Base-by-base conservation (phyloP, 108 stramenopile species). In the Heterococcus sp. region DNA sequence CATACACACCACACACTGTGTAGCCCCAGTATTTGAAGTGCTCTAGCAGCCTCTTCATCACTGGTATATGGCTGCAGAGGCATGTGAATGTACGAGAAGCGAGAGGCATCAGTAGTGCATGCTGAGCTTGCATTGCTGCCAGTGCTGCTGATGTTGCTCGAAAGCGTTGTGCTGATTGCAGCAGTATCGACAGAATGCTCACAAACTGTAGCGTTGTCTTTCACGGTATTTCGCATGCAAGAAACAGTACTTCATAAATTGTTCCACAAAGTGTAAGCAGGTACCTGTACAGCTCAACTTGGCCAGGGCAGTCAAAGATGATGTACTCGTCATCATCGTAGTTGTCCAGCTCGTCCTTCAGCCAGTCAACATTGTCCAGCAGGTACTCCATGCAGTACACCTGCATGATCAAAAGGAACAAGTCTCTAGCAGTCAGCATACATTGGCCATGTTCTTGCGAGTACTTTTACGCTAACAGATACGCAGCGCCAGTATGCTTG, bases 351-450 rank as follows among this genome's bases (percentile, higher is more conserved):
- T 69, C 74, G 68, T 84, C 82, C 38, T 95, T 80, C 29, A 99
- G 81, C 98, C 97, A 98, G 66, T 98, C 98, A 76, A 97, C 82
- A 72, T 97, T 95, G 38, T 94, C 90, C 39, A 97, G 65, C 34
- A 99, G 77, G 86, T 97, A 97, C 83, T 99, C 98, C 96, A 98
- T 98, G 84, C 98, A 98, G 74, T 97, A 98, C 0, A 99, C 73
- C 14, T 35, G 34, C 35, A 38, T 38, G n/a, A 21, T 8, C 46
- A 58, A n/a, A n/a, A n/a, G n/a, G n/a, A n/a, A n/a, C n/a, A n/a
- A n/a, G n/a, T n/a, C n/a, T n/a, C n/a, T n/a, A n/a, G n/a, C n/a
- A n/a, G n/a, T n/a, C n/a, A n/a, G n/a, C n/a, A n/a, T n/a, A n/a
- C n/a, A n/a, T n/a, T n/a, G n/a, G n/a, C n/a, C n/a, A n/a, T n/a